Evolutionary conservation across 192 early-diverging fungal genomes (phyloP).

Genomic region (Coemansia sp.): DNA sequence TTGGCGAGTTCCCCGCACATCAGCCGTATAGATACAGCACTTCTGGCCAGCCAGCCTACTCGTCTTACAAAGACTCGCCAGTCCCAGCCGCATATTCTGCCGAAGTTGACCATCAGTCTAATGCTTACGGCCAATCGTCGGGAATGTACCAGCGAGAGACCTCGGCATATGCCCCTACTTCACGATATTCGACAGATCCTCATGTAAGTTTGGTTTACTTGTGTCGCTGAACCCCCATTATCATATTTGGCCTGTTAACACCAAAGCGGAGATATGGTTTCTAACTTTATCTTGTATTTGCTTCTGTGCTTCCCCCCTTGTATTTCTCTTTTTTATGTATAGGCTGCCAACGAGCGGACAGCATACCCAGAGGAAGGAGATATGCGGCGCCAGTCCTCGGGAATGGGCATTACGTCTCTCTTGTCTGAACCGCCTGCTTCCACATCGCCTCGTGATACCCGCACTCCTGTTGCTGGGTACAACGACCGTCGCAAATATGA

Average conservation of each 20-base stretch:
- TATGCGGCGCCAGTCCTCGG: slow-evolving; percentile 13
- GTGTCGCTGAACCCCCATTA: background rate
- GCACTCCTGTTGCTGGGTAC: slow-evolving; percentile 3
- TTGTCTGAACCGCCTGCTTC: slow-evolving; percentile 22
- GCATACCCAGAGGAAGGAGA: slow-evolving; percentile 17
- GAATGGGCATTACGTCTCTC: slow-evolving; percentile 47
- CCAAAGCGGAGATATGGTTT: background rate
- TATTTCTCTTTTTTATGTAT: background rate
- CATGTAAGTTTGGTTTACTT: slow-evolving; percentile 18
- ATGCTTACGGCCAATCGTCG: slow-evolving; percentile 18
- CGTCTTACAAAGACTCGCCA: slow-evolving; percentile 14
- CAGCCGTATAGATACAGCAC: slow-evolving; percentile 22
- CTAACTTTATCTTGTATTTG: background rate
- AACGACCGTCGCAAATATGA: slow-evolving; percentile 14
- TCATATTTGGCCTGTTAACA: background rate
- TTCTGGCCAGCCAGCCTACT: slow-evolving; percentile 3
- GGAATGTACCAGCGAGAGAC: slow-evolving; percentile 31
- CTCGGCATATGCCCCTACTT: slow-evolving; percentile 1
- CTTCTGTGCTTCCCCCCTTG: background rate
- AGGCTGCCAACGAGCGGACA: slow-evolving; percentile 12
- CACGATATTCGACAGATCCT: slow-evolving; percentile 14
- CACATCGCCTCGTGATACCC: slow-evolving; percentile 3
- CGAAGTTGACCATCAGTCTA: slow-evolving; percentile 31
- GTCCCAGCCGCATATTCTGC: slow-evolving; percentile 13
- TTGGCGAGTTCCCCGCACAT: background rate